Evolutionary conservation across 495 filamentous ascomycete genomes (phyloP).

Genomic region (Elasticomyces elasticus): DNA sequence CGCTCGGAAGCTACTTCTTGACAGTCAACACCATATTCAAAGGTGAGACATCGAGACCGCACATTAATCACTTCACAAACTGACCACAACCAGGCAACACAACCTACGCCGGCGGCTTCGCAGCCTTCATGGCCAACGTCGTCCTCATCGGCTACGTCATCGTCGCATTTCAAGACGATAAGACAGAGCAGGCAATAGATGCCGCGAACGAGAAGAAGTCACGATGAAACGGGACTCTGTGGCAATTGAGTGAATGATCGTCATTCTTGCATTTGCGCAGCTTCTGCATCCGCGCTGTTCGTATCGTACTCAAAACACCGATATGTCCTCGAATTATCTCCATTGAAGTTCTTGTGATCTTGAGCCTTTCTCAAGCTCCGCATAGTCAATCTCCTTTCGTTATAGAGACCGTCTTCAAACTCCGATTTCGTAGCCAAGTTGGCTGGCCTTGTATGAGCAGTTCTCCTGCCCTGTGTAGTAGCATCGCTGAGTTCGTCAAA

Average conservation of each 20-base stretch:
- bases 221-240: conserved; percentile 28
- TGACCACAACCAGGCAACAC: conserved; percentile 54
- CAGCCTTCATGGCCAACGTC: conserved; percentile 82
- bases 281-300: neutral
- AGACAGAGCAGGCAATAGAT: conserved; percentile 52
- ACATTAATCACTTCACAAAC: no score
- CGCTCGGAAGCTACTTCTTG: conserved; percentile 79
- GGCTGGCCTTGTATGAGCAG: no score
- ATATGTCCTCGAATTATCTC: neutral
- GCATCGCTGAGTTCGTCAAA: no score
- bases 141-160: conserved; percentile 85
- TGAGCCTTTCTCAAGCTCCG: no score
- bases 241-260: no score
- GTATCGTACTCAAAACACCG: neutral
- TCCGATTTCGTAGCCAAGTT: neutral
- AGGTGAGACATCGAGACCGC: no score
- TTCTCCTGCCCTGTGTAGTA: no score
- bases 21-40: conserved; percentile 65
- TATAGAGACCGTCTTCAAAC: no score
- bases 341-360: no score
- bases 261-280: neutral
- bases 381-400: no score
- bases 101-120: conserved; percentile 72
- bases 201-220: conserved; percentile 51
- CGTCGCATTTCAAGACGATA: conserved; percentile 85